Evolutionary conservation across 805 yeast species (phyloP).

Genomic region (Dipodascopsis tothii): DNA sequence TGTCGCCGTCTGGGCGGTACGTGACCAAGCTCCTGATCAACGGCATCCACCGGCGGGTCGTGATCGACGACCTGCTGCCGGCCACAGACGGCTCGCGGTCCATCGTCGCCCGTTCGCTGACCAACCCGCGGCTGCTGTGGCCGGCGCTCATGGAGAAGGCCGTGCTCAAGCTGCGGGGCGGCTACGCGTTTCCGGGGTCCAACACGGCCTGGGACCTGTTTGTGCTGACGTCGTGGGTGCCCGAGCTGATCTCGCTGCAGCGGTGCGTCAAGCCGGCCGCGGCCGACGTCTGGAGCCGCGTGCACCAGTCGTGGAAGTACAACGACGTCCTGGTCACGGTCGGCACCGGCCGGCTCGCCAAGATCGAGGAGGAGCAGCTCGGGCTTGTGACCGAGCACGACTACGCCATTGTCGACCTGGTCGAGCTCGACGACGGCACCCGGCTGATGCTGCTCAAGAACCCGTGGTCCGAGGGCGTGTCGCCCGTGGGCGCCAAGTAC

Average conservation of each 20-base stretch:
- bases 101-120: constrained; percentile 32
- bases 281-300: constrained; percentile 29
- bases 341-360: constrained; percentile 51
- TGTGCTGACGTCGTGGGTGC: constrained; percentile 63
- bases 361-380: constrained; percentile 31
- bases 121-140: constrained; percentile 38
- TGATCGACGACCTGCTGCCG: constrained; percentile 45
- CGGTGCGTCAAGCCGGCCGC: constrained; percentile 10
- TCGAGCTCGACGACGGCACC: constrained; percentile 21
- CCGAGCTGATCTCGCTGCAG: constrained; percentile 43
- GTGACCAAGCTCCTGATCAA: constrained; percentile 43
- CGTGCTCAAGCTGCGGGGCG: constrained; percentile 52
- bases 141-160: constrained; percentile 77
- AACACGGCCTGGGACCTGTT: constrained; percentile 66
- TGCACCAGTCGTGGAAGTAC: constrained; percentile 30
- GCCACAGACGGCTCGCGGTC: constrained; percentile 12
- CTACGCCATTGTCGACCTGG: constrained; percentile 49
- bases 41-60: constrained; percentile 43
- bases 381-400: constrained; percentile 58
- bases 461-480: constrained; percentile 36
- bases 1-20: constrained; percentile 31
- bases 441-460: constrained; percentile 35
- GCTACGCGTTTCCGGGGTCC: constrained; percentile 64
- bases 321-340: constrained; percentile 48
- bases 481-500: constrained; percentile 4